Base-by-base conservation (phyloP, 2,329 filamentous ascomycete species). In the Trichoderma sp. region DNA sequence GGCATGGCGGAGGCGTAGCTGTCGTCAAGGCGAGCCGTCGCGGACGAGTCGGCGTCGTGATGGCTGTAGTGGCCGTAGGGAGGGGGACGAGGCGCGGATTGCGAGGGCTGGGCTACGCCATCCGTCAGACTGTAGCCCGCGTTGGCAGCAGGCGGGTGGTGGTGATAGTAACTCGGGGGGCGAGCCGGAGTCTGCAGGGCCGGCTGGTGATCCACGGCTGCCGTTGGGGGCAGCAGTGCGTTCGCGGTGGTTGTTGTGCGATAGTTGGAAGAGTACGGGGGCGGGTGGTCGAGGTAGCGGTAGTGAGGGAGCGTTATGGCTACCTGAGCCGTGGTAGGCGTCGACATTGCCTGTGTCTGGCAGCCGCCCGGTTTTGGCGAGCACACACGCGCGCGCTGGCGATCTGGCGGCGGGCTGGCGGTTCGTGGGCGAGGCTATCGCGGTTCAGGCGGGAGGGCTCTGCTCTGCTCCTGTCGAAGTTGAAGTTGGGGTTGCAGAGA, bases 251-350 rank as follows among this genome's bases (percentile, higher is more conserved):
- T 66, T 30, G 43, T 76, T 70, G 71, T 67, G 69, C 74, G 74
- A 67, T 72, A 75, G 69, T 71, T 74, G 26, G 83, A 73, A 67
- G 80, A 76, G 69, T 82, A 78, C 67, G 81, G 82, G 54, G 83
- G 74, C 72, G 87, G 85, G 74, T 86, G 83, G 73, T 88, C 88
- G 78, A 88, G 85, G 77, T 89, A 88, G 73, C 85, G 86, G 75
- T 88, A 88, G 74, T 39, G 51, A 19, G 30, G 51, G n/a, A 41
- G 30, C 34, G 43, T 45, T 19, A 24, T 19, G n/a, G 19, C 15
- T 91, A 82, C 71, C 88, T 90, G 74, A 88, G 88, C 89, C 74
- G 88, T 90, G 68, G 90, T 92, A 71, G 91, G 90, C 71, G 90
- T 93, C 82, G 91, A 93, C 91, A 94, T 93, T 48, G 26, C 54